phyloP scores from a whole-genome alignment of 192 early-diverging fungal species.

The Phlyctochytrium arcticum region DNA sequence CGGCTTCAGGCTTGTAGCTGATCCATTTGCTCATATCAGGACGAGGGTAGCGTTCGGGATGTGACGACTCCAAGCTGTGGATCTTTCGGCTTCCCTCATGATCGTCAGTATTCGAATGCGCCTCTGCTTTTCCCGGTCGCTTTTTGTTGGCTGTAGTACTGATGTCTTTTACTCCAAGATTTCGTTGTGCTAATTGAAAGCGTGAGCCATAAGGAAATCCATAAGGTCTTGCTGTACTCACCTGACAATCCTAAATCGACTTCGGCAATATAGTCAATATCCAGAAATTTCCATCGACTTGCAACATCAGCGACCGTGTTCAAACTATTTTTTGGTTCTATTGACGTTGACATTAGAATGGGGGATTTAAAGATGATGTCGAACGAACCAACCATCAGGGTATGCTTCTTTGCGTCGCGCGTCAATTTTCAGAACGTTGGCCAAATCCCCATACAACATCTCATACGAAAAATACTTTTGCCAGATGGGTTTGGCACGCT shows the following conservation, averaged over 20 bases:
- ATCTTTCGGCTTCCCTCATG: slow-evolving; percentile 1
- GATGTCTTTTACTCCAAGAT: too few species aligned
- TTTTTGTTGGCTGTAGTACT: not conserved
- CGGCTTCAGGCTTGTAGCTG: slow-evolving; percentile 54
- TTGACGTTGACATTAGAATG: not conserved
- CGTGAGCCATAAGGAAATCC: not conserved
- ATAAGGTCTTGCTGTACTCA: not conserved
- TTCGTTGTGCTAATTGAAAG: slow-evolving; percentile 1
- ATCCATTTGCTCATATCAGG: slow-evolving; percentile 73
- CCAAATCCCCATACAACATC: slow-evolving; percentile 81
- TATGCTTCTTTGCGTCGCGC: slow-evolving; percentile 71
- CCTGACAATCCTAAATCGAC: slow-evolving; percentile 70
- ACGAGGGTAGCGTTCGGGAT: slow-evolving; percentile 65
- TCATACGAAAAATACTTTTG: slow-evolving; percentile 78
- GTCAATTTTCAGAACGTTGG: slow-evolving; percentile 69
- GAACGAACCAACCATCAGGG: slow-evolving; percentile 48
- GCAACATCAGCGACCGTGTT: slow-evolving; percentile 36
- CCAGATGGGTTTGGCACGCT: slow-evolving; percentile 77
- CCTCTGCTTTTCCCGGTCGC: slow-evolving; percentile 2
- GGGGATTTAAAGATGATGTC: not conserved
- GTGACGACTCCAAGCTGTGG: slow-evolving; percentile 46
- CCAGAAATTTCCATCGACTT: slow-evolving; percentile 71
- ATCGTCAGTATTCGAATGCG: not conserved
- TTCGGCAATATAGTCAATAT: slow-evolving; percentile 67
- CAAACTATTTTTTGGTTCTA: slow-evolving; percentile 3